Evolutionary conservation across 495 filamentous ascomycete genomes (phyloP), one percentile per base, ranked within the genome.

Genomic region (Talaromyces wortmannii): DNA sequence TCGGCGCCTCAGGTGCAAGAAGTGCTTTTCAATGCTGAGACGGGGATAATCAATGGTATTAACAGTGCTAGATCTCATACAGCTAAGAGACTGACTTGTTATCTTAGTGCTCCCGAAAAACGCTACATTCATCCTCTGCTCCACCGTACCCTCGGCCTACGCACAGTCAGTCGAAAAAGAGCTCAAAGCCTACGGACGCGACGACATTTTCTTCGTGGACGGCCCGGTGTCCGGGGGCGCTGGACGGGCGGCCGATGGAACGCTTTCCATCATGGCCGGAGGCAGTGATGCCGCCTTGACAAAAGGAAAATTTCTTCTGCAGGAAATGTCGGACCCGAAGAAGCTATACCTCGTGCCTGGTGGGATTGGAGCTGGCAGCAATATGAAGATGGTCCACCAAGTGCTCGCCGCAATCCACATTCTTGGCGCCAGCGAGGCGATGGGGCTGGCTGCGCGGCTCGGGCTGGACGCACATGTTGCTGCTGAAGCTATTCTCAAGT

Each of bases 331-430:
- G 0, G 78, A 74, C 31, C 58, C 67, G 7, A 64, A 80, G 55
- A 90, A 89, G 64, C 67, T 92, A 31, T 91, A 90, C 59, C 76
- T 87, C 16, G 84, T 94, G 7, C 76, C 80, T 7, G 88, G 89
- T 8, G 88, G 86, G 4, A 72, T 91, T 49, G 88, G 87, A 5
- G 83, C 83, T 0, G 88, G 89, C n/a, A 89, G 85, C 59, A 92
- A 91, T 63, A 88, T 91, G 78, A 94, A 94, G 70, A 89, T 91
- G 81, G 83, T 88, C 50, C 89, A 92, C 67, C 89, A 94, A 66
- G 83, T 94, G 15, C 77, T 91, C 10, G 89, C 88, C 0, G 88
- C 83, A 0, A 84, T 87, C 53, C 83, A 91, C 56, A 91, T 94
- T 59, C 75, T 87, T 2, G 80, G 85, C 7, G 77, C 83, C 11